Base-by-base conservation (phyloP, 2,329 filamentous ascomycete genomes). In the Didymella sp. region DNA sequence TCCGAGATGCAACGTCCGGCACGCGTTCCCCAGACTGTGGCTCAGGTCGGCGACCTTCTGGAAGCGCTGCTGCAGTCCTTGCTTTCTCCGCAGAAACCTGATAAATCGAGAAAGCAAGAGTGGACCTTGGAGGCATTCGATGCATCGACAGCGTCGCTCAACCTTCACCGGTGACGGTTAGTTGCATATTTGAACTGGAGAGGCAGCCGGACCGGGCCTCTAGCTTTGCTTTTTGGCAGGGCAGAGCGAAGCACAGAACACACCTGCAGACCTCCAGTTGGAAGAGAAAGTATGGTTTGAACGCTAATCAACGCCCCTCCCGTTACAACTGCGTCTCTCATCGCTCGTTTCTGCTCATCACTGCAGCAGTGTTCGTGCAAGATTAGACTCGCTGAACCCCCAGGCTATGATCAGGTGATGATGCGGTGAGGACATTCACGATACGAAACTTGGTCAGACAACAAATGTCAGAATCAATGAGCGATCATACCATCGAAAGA, bases 11-110 rank as follows among this genome's bases (percentile, higher is more conserved):
- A 61, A 59, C 47, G 55, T 47, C 51, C 60, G 46, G 56, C 53
- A 52, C 52, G 44, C 33, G 41, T 54, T 54, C 51, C 64, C 67
- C 50, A 58, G 37, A 17, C 30, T 61, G 53, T 61, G 67, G 64
- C 60, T 68, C 67, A 67, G 53, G 66, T 70, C 67, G 67, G 61
- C 67, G 67, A 70, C 58, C 50, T 58, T 56, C 31, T 50, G 45
- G 54, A 56, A 51, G 47, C 37, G 41, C 48, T 41, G 30, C 49
- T 51, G 47, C 46, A 46, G 41, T 48, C 47, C 47, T 51, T 51
- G 31, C 37, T 48, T 38, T 30, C 35, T 37, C 38, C 27, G 38
- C 54, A 57, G 35, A 51, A 47, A 52, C 40, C 21, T 52, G 43
- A 48, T 51, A 25, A 19, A 15, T 31, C 35, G 43, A 24, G 9